A percentile compares a stretch with the other conserved stretches of the same genome.
Evolutionary conservation across 2,329 filamentous ascomycete genomes (phyloP).

Genomic region (Lanzia echinophila): DNA sequence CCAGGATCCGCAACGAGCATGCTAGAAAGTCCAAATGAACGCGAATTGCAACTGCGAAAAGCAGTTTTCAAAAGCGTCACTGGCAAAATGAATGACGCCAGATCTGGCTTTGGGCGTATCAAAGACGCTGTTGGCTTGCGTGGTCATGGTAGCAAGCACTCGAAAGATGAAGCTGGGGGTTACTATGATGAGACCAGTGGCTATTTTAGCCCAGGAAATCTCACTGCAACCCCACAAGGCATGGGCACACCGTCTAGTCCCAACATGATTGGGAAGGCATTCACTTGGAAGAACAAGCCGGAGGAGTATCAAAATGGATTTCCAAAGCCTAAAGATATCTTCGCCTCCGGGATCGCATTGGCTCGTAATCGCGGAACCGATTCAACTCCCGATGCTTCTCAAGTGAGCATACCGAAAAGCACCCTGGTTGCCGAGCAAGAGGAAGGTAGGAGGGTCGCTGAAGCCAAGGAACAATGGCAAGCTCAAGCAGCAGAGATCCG

Average conservation of each 20-base stretch:
- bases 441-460: slow-evolving; percentile 16
- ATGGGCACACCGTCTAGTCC: slow-evolving; percentile 20
- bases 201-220: slow-evolving; percentile 22
- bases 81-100: slow-evolving; percentile 71
- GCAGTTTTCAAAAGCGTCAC: slow-evolving; percentile 74
- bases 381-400: slow-evolving; percentile 11
- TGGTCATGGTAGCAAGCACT: slow-evolving; percentile 48
- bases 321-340: slow-evolving; percentile 18
- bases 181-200: slow-evolving; percentile 17
- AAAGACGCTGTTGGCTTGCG: slow-evolving; percentile 68
- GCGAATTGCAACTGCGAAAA: slow-evolving; percentile 50
- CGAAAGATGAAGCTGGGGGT: slow-evolving; percentile 41
- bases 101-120: slow-evolving; percentile 75
- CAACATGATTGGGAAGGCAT: slow-evolving; percentile 41
- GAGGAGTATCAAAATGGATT: slow-evolving; percentile 45
- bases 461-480: slow-evolving; percentile 25
- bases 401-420: slow-evolving; percentile 3
- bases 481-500: slow-evolving; percentile 38
- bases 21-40: slow-evolving; percentile 46
- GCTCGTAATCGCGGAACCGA: slow-evolving; percentile 12
- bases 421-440: slow-evolving; percentile 10
- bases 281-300: slow-evolving; percentile 59
- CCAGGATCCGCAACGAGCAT: slow-evolving; percentile 42
- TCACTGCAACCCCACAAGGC: slow-evolving; percentile 13
- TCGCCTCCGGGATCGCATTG: slow-evolving; percentile 5